These are phyloP conservation scores for Candida adriatica DNA, from an alignment of 805 yeast genomes.

Conservation along the genomic window DNA sequence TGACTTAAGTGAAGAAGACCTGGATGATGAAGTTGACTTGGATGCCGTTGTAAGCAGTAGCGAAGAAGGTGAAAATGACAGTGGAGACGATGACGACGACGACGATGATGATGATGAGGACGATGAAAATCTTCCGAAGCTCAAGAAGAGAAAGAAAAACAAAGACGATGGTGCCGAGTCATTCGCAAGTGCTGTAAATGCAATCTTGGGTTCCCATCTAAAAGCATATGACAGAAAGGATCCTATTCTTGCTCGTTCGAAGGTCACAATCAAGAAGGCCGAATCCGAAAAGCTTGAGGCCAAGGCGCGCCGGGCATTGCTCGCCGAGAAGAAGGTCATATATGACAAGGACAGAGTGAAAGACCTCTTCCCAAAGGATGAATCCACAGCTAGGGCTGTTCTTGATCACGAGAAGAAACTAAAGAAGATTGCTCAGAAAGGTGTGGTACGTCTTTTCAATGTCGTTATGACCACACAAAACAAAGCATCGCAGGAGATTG, in stretches of 20 bases:
- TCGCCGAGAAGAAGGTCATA: slow-evolving; percentile 62
- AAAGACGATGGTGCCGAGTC: slow-evolving; percentile 65
- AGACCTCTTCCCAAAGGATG: slow-evolving; percentile 60
- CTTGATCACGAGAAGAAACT: slow-evolving; percentile 63
- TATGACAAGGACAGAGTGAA: slow-evolving; percentile 62
- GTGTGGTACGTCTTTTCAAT: slow-evolving; percentile 79
- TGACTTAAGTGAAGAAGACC: slow-evolving; percentile 5
- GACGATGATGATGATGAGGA: slow-evolving; percentile 15
- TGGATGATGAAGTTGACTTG: slow-evolving; percentile 9
- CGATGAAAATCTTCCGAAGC: slow-evolving; percentile 36
- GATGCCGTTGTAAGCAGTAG: slow-evolving; percentile 11
- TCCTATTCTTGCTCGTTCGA: slow-evolving; percentile 86
- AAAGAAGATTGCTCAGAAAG: slow-evolving; percentile 79
- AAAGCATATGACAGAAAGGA: slow-evolving; percentile 86
- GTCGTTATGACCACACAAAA: slow-evolving; percentile 78
- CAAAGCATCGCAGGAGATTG: slow-evolving; percentile 43
- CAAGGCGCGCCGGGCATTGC: slow-evolving; percentile 67
- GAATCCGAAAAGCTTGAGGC: slow-evolving; percentile 79
- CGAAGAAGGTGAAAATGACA: slow-evolving; percentile 7
- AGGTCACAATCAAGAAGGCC: slow-evolving; percentile 57
- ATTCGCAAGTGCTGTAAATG: slow-evolving; percentile 78
- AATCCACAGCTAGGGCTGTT: slow-evolving; percentile 47
- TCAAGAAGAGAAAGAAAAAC: slow-evolving; percentile 49
- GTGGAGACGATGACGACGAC: slow-evolving; percentile 8
- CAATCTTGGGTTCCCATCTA: slow-evolving; percentile 75